phyloP scores from a whole-genome alignment of 192 early-diverging fungal genomes.

The Jimgerdemannia lactiflua region DNA sequence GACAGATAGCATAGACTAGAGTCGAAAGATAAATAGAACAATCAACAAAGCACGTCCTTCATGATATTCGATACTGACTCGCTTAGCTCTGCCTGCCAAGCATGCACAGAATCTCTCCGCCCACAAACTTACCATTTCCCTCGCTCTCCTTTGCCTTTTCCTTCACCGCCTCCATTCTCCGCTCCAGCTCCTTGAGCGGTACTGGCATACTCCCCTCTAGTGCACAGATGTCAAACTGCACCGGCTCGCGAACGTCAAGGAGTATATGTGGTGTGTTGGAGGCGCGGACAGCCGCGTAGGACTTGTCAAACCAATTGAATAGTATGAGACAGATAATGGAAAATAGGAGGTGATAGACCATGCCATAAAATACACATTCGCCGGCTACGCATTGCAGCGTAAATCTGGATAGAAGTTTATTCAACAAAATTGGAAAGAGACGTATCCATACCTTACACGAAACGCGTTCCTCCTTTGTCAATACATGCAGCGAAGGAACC shows the following conservation, averaged over 20 bases:
- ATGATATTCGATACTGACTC: background rate
- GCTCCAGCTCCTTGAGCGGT: conserved; percentile 49
- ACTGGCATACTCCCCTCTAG: conserved; percentile 57
- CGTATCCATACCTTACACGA: background rate
- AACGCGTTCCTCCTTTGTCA: background rate
- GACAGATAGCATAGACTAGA: conserved; percentile 81
- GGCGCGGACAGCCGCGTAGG: conserved; percentile 44
- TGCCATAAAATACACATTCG: no score
- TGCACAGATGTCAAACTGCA: conserved; percentile 82
- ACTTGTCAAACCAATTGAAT: background rate
- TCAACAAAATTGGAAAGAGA: background rate
- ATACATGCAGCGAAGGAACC: conserved; percentile 4
- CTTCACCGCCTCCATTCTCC: conserved; percentile 40
- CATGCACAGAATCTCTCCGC: background rate
- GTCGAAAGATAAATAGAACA: background rate
- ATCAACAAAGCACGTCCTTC: background rate
- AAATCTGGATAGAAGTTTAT: no score
- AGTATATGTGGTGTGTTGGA: conserved; percentile 60
- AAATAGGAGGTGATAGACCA: no score
- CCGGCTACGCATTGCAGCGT: no score
- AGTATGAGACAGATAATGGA: background rate
- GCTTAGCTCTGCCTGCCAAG: background rate
- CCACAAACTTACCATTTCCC: conserved; percentile 18
- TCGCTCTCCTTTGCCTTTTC: conserved; percentile 1
- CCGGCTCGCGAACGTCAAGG: conserved; percentile 85